Percentiles rank a stretch among this genome's conserved stretches.
Evolutionary conservation across 2,329 filamentous ascomycete genomes (phyloP).

Genomic region (Colletotrichum navitas): DNA sequence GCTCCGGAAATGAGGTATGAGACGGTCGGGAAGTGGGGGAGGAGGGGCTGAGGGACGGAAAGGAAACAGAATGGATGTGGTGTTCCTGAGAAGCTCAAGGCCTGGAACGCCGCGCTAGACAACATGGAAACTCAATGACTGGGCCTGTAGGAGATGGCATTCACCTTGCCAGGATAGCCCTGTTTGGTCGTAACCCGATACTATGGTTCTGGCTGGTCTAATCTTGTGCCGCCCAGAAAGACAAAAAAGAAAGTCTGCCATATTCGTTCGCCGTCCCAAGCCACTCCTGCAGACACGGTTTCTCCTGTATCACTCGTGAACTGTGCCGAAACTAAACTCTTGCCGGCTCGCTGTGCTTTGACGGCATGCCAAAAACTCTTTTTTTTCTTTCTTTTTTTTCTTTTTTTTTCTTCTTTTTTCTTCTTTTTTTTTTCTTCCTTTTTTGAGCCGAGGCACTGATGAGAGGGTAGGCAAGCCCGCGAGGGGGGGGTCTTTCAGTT

Average conservation of each 20-base stretch:
- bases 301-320: too few relatives aligned
- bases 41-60: too few relatives aligned
- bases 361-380: too few relatives aligned
- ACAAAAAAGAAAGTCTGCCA: neutral
- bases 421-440: too few relatives aligned
- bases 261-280: neutral
- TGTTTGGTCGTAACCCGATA: neutral
- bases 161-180: neutral
- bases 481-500: neutral
- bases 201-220: neutral
- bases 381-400: too few relatives aligned
- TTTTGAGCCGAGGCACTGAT: too few relatives aligned
- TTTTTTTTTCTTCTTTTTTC: too few relatives aligned
- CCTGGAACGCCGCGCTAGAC: neutral
- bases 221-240: neutral
- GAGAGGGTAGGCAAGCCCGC: too few relatives aligned
- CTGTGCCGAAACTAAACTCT: too few relatives aligned
- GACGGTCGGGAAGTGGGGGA: fast-evolving
- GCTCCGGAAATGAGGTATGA: neutral
- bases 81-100: neutral
- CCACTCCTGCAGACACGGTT: neutral
- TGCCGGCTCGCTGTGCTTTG: too few relatives aligned
- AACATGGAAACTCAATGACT: neutral
- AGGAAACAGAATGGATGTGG: neutral
- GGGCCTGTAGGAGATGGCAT: neutral